phyloP scores from a whole-genome alignment of 176 grass and related monocot species.

The Lolium rigidum region DNA sequence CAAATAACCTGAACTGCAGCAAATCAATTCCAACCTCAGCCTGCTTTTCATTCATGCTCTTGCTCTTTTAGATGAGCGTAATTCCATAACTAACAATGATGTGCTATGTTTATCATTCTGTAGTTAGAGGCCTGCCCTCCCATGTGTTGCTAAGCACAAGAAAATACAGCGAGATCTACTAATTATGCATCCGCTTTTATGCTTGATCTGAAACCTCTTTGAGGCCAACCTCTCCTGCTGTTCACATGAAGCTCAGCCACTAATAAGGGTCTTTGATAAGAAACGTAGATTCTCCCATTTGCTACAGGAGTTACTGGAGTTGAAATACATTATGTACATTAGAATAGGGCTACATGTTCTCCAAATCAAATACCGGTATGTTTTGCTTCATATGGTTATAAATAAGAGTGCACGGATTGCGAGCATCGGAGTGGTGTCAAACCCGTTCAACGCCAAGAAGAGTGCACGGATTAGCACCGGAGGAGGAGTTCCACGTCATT shows the following conservation, averaged over 20 bases:
- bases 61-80: too few relatives aligned
- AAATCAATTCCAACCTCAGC: too few relatives aligned
- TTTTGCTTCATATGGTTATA: neutral
- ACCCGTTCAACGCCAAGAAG: too few relatives aligned
- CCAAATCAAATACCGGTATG: neutral
- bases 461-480: too few relatives aligned
- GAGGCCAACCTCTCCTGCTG: neutral
- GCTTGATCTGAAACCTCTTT: neutral
- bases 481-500: too few relatives aligned
- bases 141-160: neutral
- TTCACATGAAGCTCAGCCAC: neutral
- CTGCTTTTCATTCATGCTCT: too few relatives aligned
- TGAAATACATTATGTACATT: slow-evolving; percentile 13
- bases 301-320: neutral
- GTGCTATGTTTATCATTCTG: too few relatives aligned
- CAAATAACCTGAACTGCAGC: too few relatives aligned
- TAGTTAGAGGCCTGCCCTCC: neutral
- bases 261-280: neutral
- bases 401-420: too few relatives aligned
- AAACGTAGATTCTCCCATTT: slow-evolving; percentile 15
- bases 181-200: neutral
- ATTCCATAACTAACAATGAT: too few relatives aligned
- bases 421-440: too few relatives aligned
- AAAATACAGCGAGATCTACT: neutral
- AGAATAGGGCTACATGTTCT: neutral